Conservation (phyloP, 352 stramenopile genomes). For the Phytopythium cucurbitacearum region DNA sequence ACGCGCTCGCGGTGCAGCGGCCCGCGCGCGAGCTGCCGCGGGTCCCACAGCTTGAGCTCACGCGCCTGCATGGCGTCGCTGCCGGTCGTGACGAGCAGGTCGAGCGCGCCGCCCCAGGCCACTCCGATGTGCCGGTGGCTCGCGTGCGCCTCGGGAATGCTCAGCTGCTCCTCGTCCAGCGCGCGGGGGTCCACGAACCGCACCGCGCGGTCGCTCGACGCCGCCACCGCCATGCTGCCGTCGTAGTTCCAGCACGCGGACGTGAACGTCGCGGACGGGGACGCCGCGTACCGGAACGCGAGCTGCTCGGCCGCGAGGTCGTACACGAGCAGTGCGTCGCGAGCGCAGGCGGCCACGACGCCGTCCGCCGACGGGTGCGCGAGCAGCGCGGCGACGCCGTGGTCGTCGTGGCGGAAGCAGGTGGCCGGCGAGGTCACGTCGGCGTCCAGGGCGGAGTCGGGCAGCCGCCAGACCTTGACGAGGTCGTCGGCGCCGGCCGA, state of each 20-base stretch:
- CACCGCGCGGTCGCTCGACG: slow-evolving; percentile 28
- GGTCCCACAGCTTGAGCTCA: slow-evolving; percentile 79
- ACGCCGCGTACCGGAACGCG: slow-evolving; percentile 10
- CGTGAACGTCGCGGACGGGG: slow-evolving; percentile 14
- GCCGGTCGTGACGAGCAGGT: slow-evolving; percentile 56
- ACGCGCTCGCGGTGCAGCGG: slow-evolving; percentile 60
- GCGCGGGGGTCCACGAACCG: slow-evolving; percentile 52
- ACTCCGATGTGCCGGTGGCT: slow-evolving; percentile 47
- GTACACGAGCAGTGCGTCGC: slow-evolving; percentile 35
- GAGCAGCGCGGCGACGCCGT: slow-evolving; percentile 27
- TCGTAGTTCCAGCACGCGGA: slow-evolving; percentile 68
- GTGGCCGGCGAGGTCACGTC: slow-evolving; percentile 19
- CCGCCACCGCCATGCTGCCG: slow-evolving; percentile 39
- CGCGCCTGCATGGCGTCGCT: slow-evolving; percentile 63
- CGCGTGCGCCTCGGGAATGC: slow-evolving; percentile 32
- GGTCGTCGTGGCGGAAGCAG: slow-evolving; percentile 13
- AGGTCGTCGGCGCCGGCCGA: slow-evolving; percentile 52
- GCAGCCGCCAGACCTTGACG: slow-evolving; percentile 54
- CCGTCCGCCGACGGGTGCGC: slow-evolving; percentile 52
- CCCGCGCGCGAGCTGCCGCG: slow-evolving; percentile 32
- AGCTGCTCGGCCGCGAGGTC: slow-evolving; percentile 34
- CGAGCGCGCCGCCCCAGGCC: slow-evolving; percentile 47
- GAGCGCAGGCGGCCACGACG: slow-evolving; percentile 39
- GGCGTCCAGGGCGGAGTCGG: slow-evolving; percentile 15
- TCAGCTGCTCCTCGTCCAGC: not conserved